Evolutionary conservation across 108 stramenopile genomes (phyloP).

Genomic region (Cyclotella atomus): DNA sequence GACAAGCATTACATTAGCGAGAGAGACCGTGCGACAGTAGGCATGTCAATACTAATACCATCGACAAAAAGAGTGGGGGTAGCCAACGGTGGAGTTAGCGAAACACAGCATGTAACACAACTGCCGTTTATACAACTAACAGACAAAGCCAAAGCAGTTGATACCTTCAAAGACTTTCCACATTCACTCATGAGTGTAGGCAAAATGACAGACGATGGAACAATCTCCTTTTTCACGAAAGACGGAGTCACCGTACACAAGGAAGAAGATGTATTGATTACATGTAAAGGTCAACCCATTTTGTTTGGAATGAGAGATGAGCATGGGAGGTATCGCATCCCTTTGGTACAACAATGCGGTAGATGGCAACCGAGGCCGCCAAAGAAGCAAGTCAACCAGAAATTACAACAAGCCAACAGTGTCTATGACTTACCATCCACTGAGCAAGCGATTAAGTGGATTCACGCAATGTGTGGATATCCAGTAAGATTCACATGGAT

Average conservation of each 20-base stretch:
- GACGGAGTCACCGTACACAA: slow-evolving; percentile 1
- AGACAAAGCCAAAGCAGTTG: not conserved
- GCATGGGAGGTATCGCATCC: slow-evolving; percentile 7
- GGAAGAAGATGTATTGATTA: slow-evolving; percentile 14
- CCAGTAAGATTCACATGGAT: not conserved
- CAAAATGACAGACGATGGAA: not conserved
- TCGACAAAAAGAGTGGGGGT: slow-evolving; percentile 13
- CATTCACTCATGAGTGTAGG: slow-evolving; percentile 4
- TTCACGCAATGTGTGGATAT: not conserved
- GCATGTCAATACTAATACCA: not conserved
- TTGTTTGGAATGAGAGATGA: slow-evolving; percentile 4
- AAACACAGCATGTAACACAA: not conserved
- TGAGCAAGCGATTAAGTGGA: not conserved
- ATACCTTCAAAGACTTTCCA: slow-evolving; percentile 5
- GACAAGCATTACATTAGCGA: slow-evolving; percentile 13
- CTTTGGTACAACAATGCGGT: too few species aligned
- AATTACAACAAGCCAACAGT: slow-evolving; percentile 5
- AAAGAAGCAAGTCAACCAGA: not conserved
- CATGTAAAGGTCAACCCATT: not conserved
- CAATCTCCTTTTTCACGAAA: slow-evolving; percentile 11
- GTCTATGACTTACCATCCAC: not conserved
- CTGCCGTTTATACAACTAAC: slow-evolving; percentile 4
- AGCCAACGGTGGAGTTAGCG: not conserved
- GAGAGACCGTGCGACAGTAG: not conserved
- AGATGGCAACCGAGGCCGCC: not conserved